Evolutionary conservation across 1,139 yeast genomes (phyloP).

Genomic region (Yamadazyma oceani): DNA sequence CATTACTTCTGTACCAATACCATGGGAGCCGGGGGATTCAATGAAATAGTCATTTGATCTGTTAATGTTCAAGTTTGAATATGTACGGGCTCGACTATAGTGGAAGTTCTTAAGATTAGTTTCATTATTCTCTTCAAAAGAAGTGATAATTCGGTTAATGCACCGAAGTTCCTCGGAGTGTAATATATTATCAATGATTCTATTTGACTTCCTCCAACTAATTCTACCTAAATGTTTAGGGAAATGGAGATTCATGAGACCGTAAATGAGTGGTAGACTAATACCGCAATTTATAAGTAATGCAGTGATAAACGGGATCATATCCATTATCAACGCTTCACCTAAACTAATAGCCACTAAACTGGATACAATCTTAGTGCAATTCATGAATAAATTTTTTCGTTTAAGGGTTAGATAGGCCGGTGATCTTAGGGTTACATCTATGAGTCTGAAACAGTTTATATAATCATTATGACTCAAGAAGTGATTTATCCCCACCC

Average conservation of each 20-base stretch:
- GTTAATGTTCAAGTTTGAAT: constrained; percentile 19
- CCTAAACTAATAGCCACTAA: constrained; percentile 4
- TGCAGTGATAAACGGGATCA: constrained; percentile 5
- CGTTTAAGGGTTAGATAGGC: constrained; percentile 7
- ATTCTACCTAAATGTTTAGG: constrained; percentile 27
- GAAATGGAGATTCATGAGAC: constrained; percentile 13
- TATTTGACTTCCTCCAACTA: constrained; percentile 36
- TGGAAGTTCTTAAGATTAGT: constrained; percentile 41
- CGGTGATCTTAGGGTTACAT: constrained; percentile 21
- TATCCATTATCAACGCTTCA: constrained; percentile 3
- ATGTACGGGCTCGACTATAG: constrained; percentile 29
- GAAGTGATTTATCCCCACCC: constrained; percentile 22
- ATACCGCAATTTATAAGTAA: constrained; percentile 2
- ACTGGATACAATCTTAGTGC: background rate
- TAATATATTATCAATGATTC: constrained; percentile 20
- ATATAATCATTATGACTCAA: constrained; percentile 35
- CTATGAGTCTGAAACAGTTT: constrained; percentile 33
- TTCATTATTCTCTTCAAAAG: constrained; percentile 43
- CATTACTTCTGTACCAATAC: background rate
- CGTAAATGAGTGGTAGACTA: constrained; percentile 1
- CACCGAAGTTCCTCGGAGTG: constrained; percentile 31
- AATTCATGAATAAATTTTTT: background rate
- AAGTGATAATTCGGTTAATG: constrained; percentile 33
- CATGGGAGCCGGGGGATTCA: constrained; percentile 23
- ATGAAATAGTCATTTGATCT: constrained; percentile 27